Conservation (phyloP, 331 rosid species). For the Acacia concinna region DNA sequence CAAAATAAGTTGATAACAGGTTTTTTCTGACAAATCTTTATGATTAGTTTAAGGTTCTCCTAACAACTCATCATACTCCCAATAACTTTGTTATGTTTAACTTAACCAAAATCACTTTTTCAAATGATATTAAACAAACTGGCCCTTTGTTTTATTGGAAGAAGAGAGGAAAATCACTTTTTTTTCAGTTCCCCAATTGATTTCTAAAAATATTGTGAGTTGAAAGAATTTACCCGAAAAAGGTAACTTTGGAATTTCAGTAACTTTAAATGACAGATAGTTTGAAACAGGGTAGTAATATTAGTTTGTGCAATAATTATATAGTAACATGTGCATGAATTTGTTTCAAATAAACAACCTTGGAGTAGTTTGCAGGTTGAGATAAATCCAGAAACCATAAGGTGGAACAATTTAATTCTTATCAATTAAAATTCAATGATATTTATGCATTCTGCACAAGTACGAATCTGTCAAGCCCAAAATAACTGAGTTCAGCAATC, state of each 20-base stretch:
- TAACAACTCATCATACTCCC: background rate
- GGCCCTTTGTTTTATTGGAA: background rate
- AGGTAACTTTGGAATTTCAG: background rate
- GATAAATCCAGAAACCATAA: background rate
- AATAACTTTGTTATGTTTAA: background rate
- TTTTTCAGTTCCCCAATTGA: background rate
- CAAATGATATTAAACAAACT: background rate
- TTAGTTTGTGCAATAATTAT: background rate
- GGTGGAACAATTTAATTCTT: background rate
- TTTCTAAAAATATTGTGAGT: background rate
- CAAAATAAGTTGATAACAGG: background rate
- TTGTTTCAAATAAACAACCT: background rate
- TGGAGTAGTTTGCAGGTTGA: background rate
- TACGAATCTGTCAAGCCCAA: background rate
- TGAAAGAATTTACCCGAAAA: no score
- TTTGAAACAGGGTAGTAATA: background rate
- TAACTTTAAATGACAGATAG: background rate
- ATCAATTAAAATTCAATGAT: background rate
- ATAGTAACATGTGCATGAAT: background rate
- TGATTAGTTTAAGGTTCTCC: background rate
- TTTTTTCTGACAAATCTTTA: background rate
- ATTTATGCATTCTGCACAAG: background rate
- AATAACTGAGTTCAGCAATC: conserved; percentile 3
- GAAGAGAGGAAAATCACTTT: background rate
- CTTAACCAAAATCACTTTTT: background rate